These are phyloP conservation scores for Boletus insuetus DNA, from an alignment of 768 basidiomycete species.

Conservation along the genomic window DNA sequence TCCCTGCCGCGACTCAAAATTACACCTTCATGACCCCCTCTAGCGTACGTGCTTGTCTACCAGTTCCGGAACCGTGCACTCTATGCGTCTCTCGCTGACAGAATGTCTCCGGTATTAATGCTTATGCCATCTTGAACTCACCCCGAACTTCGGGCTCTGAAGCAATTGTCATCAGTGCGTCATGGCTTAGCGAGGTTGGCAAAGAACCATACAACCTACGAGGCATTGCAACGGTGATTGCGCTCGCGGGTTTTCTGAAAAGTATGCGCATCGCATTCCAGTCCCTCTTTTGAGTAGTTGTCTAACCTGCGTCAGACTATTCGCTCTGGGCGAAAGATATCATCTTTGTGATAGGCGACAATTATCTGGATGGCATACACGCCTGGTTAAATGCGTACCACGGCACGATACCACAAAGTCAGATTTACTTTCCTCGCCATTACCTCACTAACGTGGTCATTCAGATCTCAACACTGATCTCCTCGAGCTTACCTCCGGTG, in stretches of 20 bases:
- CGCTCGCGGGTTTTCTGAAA: conserved; percentile 81
- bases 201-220: conserved; percentile 70
- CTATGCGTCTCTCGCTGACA: conserved; percentile 28
- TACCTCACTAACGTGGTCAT: not conserved
- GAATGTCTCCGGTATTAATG: conserved; percentile 67
- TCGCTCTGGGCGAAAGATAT: conserved; percentile 96
- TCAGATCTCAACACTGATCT: conserved; percentile 66
- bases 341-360: conserved; percentile 85
- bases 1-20: conserved; percentile 64
- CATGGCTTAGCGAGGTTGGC: conserved; percentile 73
- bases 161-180: conserved; percentile 87
- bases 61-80: not conserved
- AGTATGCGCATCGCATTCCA: conserved; percentile 42
- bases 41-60: conserved; percentile 38
- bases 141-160: conserved; percentile 93
- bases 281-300: not conserved
- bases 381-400: conserved; percentile 91
- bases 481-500: conserved; percentile 69
- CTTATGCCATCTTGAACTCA: conserved; percentile 77
- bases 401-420: conserved; percentile 63
- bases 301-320: conserved; percentile 49
- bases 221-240: conserved; percentile 81
- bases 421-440: conserved; percentile 6
- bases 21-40: conserved; percentile 57
- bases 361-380: conserved; percentile 86